Evolutionary conservation across 1,139 yeast genomes (phyloP).

Genomic region (Yamadazyma atlantica): DNA sequence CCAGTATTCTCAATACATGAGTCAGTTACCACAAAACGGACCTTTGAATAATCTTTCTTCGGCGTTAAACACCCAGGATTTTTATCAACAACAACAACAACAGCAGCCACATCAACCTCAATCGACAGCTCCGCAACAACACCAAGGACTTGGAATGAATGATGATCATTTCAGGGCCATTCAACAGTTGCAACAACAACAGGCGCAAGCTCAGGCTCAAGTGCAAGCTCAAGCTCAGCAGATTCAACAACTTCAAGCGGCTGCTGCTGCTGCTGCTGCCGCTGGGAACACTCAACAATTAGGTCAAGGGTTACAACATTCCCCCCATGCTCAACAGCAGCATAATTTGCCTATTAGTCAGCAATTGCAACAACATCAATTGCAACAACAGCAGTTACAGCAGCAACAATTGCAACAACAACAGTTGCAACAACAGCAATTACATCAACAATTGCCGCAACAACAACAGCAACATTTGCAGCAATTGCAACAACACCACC

Average conservation of each 20-base stretch:
- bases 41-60: neutral
- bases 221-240: slow-evolving; percentile 17
- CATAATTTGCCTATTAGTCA: slow-evolving; percentile 3
- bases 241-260: slow-evolving; percentile 22
- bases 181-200: slow-evolving; percentile 24
- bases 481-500: slow-evolving; percentile 16
- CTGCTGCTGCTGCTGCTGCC: slow-evolving; percentile 20
- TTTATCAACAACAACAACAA: slow-evolving; percentile 13
- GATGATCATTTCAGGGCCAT: slow-evolving; percentile 6
- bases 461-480: slow-evolving; percentile 11
- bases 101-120: slow-evolving; percentile 7
- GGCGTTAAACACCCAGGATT: neutral
- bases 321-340: slow-evolving; percentile 19
- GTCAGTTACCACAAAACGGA: slow-evolving; percentile 1
- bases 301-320: slow-evolving; percentile 26
- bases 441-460: slow-evolving; percentile 5
- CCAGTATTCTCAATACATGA: slow-evolving; percentile 1
- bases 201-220: slow-evolving; percentile 12
- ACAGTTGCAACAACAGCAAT: slow-evolving; percentile 9
- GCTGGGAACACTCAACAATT: slow-evolving; percentile 24
- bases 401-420: slow-evolving; percentile 18
- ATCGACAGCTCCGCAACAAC: slow-evolving; percentile 4
- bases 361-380: slow-evolving; percentile 27
- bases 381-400: slow-evolving; percentile 20
- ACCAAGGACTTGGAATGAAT: neutral